Evolutionary conservation across 257 asterid species (phyloP).

Genomic region (Dorcoceras hygrometricum): DNA sequence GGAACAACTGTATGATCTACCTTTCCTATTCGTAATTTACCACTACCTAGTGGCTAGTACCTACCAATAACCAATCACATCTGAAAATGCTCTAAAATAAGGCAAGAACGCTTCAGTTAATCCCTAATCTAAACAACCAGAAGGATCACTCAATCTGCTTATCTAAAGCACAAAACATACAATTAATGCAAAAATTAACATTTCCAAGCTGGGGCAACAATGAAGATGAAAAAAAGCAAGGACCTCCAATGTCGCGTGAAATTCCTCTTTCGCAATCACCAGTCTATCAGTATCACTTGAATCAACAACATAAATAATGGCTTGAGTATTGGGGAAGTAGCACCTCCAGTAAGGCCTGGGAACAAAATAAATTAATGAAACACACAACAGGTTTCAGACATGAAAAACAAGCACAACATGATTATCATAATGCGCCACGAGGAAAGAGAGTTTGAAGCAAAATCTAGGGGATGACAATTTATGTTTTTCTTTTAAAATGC

Average conservation of each 20-base stretch:
- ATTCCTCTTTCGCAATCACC: conserved; percentile 89
- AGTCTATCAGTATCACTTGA: conserved; percentile 97
- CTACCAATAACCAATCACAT: background rate
- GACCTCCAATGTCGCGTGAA: conserved; percentile 93
- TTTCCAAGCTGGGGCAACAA: background rate
- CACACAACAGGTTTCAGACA: conserved; percentile 1
- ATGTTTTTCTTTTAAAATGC: background rate
- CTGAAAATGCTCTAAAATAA: background rate
- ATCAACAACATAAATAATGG: conserved; percentile 94
- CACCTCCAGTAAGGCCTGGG: conserved; percentile 99
- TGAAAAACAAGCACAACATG: conserved; percentile 5
- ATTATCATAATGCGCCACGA: conserved; percentile 1
- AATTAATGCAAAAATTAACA: background rate
- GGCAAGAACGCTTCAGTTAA: background rate
- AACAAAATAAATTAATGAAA: conserved; percentile 15
- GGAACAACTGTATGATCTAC: no score
- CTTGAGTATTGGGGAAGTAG: conserved; percentile 97
- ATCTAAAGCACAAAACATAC: background rate
- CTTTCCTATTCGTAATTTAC: background rate
- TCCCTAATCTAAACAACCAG: background rate
- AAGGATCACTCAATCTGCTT: background rate
- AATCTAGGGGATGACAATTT: background rate
- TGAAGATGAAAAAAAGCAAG: conserved; percentile 13
- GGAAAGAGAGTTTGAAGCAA: background rate
- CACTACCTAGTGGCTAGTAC: background rate